A percentile compares a stretch with the other conserved stretches of the same genome.
These are phyloP conservation scores for Cyamopsis tetragonoloba DNA, from an alignment of 306 rosid species.

Conservation along the genomic window DNA sequence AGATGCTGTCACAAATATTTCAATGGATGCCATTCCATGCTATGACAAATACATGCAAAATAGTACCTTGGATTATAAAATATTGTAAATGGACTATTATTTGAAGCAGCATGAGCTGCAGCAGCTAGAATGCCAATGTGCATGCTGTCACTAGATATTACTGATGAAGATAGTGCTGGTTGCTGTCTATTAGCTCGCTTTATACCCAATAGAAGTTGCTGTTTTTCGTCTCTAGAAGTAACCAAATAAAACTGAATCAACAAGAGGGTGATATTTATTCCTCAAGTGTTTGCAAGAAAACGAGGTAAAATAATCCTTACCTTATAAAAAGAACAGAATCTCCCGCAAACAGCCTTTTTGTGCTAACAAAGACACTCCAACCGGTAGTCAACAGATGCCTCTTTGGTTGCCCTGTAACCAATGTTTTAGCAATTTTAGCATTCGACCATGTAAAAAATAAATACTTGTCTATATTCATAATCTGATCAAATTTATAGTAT, in stretches of 20 bases:
- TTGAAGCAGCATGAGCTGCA: constrained; percentile 99
- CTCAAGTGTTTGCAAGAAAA: background rate
- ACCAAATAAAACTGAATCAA: constrained; percentile 17
- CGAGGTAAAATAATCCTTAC: constrained; percentile 31
- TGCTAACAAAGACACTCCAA: constrained; percentile 97
- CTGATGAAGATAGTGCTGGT: constrained; percentile 90
- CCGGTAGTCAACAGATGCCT: constrained; percentile 95
- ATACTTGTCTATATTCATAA: background rate
- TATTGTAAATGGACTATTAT: constrained; percentile 88
- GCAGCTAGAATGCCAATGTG: constrained; percentile 98
- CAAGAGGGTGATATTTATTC: constrained; percentile 2
- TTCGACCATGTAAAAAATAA: constrained; percentile 9
- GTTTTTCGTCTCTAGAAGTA: constrained; percentile 75
- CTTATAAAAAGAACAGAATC: constrained; percentile 97
- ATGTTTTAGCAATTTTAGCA: constrained; percentile 24
- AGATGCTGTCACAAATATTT: constrained; percentile 25
- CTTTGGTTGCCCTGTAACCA: constrained; percentile 86
- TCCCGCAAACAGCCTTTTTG: constrained; percentile 92
- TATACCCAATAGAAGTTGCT: constrained; percentile 89
- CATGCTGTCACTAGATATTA: constrained; percentile 98
- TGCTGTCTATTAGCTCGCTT: constrained; percentile 87
- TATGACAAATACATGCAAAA: background rate
- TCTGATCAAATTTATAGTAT: background rate
- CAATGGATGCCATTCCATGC: constrained; percentile 12
- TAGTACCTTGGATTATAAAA: constrained; percentile 92